Percentiles rank a stretch among this genome's conserved stretches.
Conservation (phyloP, 129 eudicot genomes). For the Apium graveolens region DNA sequence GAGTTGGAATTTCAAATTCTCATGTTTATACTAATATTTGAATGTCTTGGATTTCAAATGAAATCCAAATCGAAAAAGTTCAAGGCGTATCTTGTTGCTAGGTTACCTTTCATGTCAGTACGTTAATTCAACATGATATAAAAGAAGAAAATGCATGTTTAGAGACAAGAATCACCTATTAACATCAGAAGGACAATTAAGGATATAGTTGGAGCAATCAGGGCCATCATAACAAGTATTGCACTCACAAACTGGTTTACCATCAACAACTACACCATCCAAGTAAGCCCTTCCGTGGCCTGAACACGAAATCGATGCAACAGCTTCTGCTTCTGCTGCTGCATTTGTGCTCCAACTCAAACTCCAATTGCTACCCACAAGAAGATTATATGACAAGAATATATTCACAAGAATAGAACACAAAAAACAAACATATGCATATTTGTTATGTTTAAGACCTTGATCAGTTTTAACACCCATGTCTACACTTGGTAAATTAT, state of each 20-base stretch:
- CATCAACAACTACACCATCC: conserved; percentile 32
- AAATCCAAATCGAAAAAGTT: no score
- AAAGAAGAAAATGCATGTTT: not conserved
- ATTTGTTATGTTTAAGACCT: not conserved
- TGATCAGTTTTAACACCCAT: not conserved
- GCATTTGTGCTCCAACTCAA: conserved; percentile 52
- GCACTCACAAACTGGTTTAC: conserved; percentile 60
- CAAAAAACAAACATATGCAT: not conserved
- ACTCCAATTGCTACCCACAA: conserved; percentile 7
- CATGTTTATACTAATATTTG: no score
- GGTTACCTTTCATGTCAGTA: not conserved
- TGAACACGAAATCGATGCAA: conserved; percentile 51
- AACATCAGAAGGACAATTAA: conserved; percentile 42
- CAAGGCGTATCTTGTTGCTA: not conserved
- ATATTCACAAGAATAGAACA: conserved; percentile 5
- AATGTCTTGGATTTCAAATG: no score
- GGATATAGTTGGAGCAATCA: conserved; percentile 39
- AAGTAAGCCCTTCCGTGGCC: no score
- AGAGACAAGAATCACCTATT: conserved; percentile 25
- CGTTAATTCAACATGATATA: no score
- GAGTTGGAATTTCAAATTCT: no score
- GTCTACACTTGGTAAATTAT: not conserved
- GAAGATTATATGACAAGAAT: not conserved
- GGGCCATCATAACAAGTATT: conserved; percentile 47
- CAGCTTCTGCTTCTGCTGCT: conserved; percentile 65